A percentile compares a stretch with the other conserved stretches of the same genome.
These are phyloP conservation scores for Epichloe brachyelytri DNA, from an alignment of 2,329 filamentous ascomycete species.

Conservation along the genomic window DNA sequence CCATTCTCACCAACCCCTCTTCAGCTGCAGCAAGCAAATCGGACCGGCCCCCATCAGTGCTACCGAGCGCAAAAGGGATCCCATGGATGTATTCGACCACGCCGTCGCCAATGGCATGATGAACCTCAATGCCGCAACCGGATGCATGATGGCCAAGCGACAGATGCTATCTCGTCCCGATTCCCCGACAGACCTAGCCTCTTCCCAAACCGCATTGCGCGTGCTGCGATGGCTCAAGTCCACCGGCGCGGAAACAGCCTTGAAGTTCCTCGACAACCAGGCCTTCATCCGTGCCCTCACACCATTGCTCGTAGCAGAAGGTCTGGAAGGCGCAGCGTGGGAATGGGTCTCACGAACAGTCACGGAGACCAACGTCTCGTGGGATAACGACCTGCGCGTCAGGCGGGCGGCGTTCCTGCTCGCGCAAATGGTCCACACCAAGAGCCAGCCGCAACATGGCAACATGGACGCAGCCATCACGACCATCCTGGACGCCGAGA, in stretches of 20 bases:
- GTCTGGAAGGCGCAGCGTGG: constrained; percentile 38
- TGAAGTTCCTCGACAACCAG: constrained; percentile 31
- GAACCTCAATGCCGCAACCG: constrained; percentile 38
- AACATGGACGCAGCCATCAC: constrained; percentile 37
- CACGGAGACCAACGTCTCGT: constrained; percentile 11
- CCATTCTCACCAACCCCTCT: constrained; percentile 46
- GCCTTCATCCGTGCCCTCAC: constrained; percentile 28
- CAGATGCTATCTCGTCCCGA: constrained; percentile 22
- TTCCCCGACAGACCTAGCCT: constrained; percentile 19
- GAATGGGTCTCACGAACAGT: constrained; percentile 35
- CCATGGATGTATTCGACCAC: constrained; percentile 42
- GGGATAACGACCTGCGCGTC: constrained; percentile 12
- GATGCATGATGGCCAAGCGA: constrained; percentile 37
- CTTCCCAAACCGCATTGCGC: constrained; percentile 31
- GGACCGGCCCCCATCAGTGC: constrained; percentile 5
- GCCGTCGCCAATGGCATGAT: constrained; percentile 44
- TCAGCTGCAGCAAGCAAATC: constrained; percentile 24
- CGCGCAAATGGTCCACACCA: constrained; percentile 29
- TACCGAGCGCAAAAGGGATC: constrained; percentile 21
- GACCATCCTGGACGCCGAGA: constrained; percentile 32
- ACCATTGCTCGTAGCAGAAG: constrained; percentile 40
- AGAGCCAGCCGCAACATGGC: constrained; percentile 24
- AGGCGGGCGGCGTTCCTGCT: constrained; percentile 22
- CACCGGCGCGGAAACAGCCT: constrained; percentile 31
- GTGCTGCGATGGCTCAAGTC: constrained; percentile 42